These are phyloP conservation scores for Blastocystis sp. DNA, from an alignment of 352 stramenopile genomes.

Conservation along the genomic window DNA sequence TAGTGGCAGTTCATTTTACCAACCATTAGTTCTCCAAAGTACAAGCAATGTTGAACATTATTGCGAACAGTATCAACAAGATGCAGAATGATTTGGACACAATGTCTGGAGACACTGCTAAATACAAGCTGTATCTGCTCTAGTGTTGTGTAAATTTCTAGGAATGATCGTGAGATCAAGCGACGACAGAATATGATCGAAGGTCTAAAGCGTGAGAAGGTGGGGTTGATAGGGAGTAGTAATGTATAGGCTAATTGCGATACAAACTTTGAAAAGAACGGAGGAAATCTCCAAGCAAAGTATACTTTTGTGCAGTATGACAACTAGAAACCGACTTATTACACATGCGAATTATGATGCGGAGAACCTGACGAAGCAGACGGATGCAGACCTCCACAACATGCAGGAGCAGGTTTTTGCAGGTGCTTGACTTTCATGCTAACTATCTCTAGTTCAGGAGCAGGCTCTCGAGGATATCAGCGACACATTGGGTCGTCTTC, in stretches of 20 bases:
- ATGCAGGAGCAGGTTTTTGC: conserved; percentile 59
- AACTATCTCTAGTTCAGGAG: background rate
- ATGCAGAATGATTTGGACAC: conserved; percentile 46
- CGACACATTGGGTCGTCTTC: conserved; percentile 35
- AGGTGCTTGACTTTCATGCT: background rate
- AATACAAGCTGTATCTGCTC: conserved; percentile 43
- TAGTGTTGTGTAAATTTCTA: background rate
- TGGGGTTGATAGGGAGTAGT: background rate
- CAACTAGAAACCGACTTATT: conserved; percentile 23
- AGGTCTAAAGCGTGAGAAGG: conserved; percentile 49
- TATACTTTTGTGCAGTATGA: background rate
- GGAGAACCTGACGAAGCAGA: conserved; percentile 52
- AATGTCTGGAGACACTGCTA: conserved; percentile 16
- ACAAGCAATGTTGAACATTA: conserved; percentile 9
- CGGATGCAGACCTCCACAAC: conserved; percentile 34
- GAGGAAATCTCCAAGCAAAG: conserved; percentile 26
- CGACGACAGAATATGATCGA: conserved; percentile 50
- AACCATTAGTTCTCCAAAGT: conserved; percentile 48
- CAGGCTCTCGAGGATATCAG: conserved; percentile 49
- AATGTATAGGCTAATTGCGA: conserved; percentile 24
- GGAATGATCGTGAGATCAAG: conserved; percentile 51
- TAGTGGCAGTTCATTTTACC: background rate
- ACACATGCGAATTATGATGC: conserved; percentile 3
- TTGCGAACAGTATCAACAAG: conserved; percentile 45
- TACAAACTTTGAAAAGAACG: conserved; percentile 2